Conservation (phyloP, 345 rosid genomes). For the Salix purpurea region DNA sequence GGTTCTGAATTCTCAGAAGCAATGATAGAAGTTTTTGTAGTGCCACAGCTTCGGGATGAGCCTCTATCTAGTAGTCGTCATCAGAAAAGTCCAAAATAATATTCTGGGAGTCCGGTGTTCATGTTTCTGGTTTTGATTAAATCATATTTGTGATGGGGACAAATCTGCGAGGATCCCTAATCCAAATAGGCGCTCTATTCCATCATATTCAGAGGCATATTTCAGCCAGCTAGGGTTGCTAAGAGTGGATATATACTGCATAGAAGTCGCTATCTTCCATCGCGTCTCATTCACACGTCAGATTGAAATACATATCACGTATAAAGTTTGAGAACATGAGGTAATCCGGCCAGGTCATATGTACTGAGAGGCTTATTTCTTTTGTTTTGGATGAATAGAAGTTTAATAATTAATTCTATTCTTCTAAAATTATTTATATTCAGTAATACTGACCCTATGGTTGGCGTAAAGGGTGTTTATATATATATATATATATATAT, state of each 20-base stretch:
- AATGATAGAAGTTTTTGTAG: background rate
- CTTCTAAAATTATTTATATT: background rate
- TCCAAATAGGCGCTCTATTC: background rate
- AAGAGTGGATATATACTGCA: background rate
- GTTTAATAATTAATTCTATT: background rate
- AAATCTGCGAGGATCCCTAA: too few species aligned
- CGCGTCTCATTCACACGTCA: background rate
- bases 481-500: too few species aligned
- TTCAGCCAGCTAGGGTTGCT: background rate
- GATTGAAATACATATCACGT: background rate
- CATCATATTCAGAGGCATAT: conserved; percentile 2
- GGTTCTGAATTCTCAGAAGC: background rate
- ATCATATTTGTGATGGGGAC: background rate
- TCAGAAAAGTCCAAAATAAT: background rate
- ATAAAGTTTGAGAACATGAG: background rate
- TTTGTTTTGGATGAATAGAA: background rate
- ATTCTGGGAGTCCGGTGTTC: background rate
- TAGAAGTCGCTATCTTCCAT: background rate
- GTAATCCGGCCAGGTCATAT: background rate
- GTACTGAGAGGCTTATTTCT: background rate
- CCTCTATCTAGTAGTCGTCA: background rate
- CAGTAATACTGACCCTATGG: background rate
- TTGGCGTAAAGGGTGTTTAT: background rate
- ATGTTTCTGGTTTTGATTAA: background rate
- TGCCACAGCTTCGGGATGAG: background rate